Percentiles rank a stretch among this genome's conserved stretches.
Evolutionary conservation across 2,329 filamentous ascomycete species (phyloP).

Genomic region (Aurifilum marmelostoma): DNA sequence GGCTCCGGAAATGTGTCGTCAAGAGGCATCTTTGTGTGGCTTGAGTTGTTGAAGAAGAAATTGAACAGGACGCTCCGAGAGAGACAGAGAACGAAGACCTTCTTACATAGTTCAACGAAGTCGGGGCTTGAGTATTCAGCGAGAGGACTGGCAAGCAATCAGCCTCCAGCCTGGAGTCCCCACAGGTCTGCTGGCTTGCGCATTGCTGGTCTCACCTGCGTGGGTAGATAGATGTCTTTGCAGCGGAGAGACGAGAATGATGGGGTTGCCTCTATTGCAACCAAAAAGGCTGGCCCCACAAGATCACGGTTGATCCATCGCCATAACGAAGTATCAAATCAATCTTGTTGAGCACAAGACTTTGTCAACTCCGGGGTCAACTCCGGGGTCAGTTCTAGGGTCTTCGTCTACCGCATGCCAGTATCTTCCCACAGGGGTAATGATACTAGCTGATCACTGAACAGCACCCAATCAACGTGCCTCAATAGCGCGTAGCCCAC

Average conservation of each 20-base stretch:
- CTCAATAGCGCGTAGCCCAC: not conserved
- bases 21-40: conserved; percentile 15
- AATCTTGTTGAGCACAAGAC: not conserved
- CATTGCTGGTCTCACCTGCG: not conserved
- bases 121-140: not conserved
- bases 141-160: not conserved
- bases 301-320: not conserved
- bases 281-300: not conserved
- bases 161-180: not conserved
- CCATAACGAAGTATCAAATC: not conserved
- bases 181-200: not conserved
- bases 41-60: not conserved
- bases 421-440: not conserved
- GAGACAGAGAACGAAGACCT: too few species aligned
- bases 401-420: not conserved
- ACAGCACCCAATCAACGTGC: not conserved
- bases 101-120: not conserved
- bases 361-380: not conserved
- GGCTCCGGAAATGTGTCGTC: conserved; percentile 19
- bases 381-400: too few species aligned
- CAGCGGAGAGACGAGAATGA: not conserved
- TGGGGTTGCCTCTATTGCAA: not conserved
- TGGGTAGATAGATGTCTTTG: not conserved
- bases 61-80: too few species aligned
- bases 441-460: not conserved